Evolutionary conservation across 345 rosid species (phyloP).

Genomic region (Citrus mangshanensis): DNA sequence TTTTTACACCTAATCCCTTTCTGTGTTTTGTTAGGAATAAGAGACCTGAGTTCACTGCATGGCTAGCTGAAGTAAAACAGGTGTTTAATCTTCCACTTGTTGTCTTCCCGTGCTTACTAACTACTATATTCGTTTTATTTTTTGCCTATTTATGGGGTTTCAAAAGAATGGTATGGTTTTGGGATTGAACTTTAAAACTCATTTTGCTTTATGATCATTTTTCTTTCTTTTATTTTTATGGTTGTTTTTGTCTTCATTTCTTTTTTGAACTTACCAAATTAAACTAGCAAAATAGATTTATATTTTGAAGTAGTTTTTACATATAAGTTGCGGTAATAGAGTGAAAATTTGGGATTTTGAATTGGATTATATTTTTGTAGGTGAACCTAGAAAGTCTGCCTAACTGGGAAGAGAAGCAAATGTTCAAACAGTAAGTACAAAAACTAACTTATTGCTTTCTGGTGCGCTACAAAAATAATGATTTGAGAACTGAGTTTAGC

Average conservation of each 20-base stretch:
- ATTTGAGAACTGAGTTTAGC: not conserved
- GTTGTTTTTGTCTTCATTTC: not conserved
- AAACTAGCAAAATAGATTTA: not conserved
- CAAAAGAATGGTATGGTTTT: not conserved
- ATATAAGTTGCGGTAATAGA: not conserved
- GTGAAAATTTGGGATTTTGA: slow-evolving; percentile 3
- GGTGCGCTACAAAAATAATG: not conserved
- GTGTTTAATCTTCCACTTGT: slow-evolving; percentile 28
- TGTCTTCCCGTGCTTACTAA: not conserved
- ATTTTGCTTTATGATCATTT: not conserved
- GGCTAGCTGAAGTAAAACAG: slow-evolving; percentile 93
- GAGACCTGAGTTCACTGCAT: slow-evolving; percentile 98
- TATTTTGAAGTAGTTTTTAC: not conserved
- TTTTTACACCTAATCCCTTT: not conserved
- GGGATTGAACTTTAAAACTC: not conserved
- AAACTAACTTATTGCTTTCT: slow-evolving; percentile 1
- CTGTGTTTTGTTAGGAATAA: slow-evolving; percentile 62
- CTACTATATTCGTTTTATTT: not conserved
- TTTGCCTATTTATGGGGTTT: not conserved
- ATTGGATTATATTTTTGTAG: slow-evolving; percentile 30
- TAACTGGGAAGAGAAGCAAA: slow-evolving; percentile 97
- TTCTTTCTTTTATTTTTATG: not conserved
- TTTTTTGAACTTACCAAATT: not conserved
- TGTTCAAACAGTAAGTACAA: slow-evolving; percentile 74
- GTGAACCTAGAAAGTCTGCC: slow-evolving; percentile 89